phyloP scores from a whole-genome alignment of 2,329 filamentous ascomycete genomes.

The Neoascochyta sp. region DNA sequence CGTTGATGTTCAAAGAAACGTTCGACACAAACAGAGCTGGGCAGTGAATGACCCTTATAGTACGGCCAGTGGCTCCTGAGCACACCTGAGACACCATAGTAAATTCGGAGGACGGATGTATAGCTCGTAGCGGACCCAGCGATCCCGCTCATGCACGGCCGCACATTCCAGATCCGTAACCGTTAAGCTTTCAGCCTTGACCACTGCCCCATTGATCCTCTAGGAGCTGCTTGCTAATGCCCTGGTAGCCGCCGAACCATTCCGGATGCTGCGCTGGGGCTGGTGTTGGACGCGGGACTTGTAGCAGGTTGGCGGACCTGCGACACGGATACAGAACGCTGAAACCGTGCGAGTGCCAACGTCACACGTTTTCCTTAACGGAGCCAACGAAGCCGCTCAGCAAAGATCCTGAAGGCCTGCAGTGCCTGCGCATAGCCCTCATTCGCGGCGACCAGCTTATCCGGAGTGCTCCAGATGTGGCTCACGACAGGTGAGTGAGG shows the following conservation, averaged over 20 bases:
- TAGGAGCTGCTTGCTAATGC: slow-evolving; percentile 22
- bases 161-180: slow-evolving; percentile 27
- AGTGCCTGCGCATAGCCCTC: slow-evolving; percentile 24
- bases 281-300: slow-evolving; percentile 31
- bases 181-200: slow-evolving; percentile 34
- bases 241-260: slow-evolving; percentile 28
- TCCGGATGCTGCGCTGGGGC: slow-evolving; percentile 18
- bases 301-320: slow-evolving; percentile 38
- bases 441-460: slow-evolving; percentile 27
- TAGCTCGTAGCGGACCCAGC: slow-evolving; percentile 29
- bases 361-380: slow-evolving; percentile 23
- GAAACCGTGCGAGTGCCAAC: slow-evolving; percentile 37
- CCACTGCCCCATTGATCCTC: slow-evolving; percentile 27
- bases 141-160: slow-evolving; percentile 33
- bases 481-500: slow-evolving; percentile 18
- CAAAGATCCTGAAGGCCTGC: slow-evolving; percentile 10
- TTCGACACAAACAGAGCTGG: slow-evolving; percentile 38
- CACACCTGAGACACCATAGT: slow-evolving; percentile 36
- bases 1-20: slow-evolving; percentile 34
- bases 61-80: slow-evolving; percentile 26
- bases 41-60: slow-evolving; percentile 40
- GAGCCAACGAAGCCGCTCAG: slow-evolving; percentile 29
- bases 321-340: slow-evolving; percentile 32
- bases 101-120: slow-evolving; percentile 39
- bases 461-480: slow-evolving; percentile 24